phyloP scores from a whole-genome alignment of 305 asterid genomes.

The Rubia balearica region DNA sequence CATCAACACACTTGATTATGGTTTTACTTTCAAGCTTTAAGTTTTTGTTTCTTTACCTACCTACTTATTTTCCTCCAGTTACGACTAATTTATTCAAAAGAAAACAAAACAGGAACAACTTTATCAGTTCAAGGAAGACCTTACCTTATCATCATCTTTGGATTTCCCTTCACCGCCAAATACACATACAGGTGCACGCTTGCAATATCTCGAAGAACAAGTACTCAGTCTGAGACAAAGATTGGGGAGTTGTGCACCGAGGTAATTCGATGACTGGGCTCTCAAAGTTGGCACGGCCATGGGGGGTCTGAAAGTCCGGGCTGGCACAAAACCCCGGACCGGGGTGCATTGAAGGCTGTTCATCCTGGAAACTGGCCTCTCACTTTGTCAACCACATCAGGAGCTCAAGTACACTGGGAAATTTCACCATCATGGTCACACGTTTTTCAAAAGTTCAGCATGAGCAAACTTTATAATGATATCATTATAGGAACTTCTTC shows the following conservation, averaged over 20 bases:
- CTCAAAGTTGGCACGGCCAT: background rate
- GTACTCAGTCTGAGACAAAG: conserved; percentile 22
- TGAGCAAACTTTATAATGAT: background rate
- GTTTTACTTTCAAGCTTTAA: background rate
- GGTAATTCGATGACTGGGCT: conserved; percentile 12
- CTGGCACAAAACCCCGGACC: background rate
- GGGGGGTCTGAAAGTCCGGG: background rate
- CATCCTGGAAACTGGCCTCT: background rate
- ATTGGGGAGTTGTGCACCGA: background rate
- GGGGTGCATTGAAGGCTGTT: conserved; percentile 14
- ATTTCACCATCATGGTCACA: background rate
- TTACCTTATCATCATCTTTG: conserved; percentile 45
- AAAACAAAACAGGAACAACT: background rate
- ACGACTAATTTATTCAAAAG: background rate
- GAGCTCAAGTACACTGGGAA: background rate
- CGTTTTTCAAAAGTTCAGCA: background rate
- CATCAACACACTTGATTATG: background rate
- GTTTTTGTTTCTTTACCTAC: background rate
- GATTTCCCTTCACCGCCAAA: conserved; percentile 58
- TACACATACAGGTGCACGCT: conserved; percentile 36
- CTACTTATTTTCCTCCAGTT: background rate
- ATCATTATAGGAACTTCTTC: no score
- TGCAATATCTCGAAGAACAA: conserved; percentile 23
- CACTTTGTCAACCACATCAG: conserved; percentile 12
- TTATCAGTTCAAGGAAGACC: conserved; percentile 6